Percentiles rank a stretch among this genome's conserved stretches.
Conservation (phyloP, 352 stramenopile species). For the Phytopythium chamaehyphon region DNA sequence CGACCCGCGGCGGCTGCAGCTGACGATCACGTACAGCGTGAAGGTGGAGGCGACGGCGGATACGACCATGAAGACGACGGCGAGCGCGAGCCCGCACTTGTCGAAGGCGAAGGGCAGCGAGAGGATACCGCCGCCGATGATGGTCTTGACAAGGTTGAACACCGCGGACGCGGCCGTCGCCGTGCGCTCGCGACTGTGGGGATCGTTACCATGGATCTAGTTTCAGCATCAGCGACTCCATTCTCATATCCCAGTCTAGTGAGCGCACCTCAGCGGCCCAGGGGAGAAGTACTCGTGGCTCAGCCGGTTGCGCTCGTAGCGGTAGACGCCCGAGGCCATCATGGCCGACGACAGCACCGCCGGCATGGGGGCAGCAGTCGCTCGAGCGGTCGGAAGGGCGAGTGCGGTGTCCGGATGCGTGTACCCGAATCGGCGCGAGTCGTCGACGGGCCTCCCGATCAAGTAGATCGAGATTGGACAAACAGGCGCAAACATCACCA, state of each 20-base stretch:
- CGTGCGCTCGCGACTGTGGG: conserved; percentile 30
- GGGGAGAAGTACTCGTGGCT: conserved; percentile 57
- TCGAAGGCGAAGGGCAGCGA: conserved; percentile 73
- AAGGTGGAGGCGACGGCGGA: conserved; percentile 56
- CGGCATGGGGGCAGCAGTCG: not conserved
- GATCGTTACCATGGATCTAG: no score
- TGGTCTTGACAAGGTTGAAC: conserved; percentile 74
- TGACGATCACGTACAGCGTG: conserved; percentile 68
- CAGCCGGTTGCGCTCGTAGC: conserved; percentile 40
- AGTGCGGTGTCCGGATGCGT: not conserved
- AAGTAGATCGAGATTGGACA: no score
- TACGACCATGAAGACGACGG: conserved; percentile 55
- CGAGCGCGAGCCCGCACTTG: conserved; percentile 65
- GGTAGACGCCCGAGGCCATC: conserved; percentile 34
- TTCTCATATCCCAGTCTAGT: no score
- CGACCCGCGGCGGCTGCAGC: conserved; percentile 60
- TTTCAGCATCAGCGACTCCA: no score
- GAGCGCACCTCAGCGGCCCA: conserved; percentile 35
- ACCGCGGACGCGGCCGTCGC: conserved; percentile 47
- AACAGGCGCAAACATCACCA: no score
- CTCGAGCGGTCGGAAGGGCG: not conserved
- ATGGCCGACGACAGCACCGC: conserved; percentile 4
- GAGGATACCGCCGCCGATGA: conserved; percentile 69
- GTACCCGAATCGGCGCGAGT: no score
- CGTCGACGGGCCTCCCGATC: no score